Conservation (phyloP, 345 rosid species). For the Dimocarpus longan region DNA sequence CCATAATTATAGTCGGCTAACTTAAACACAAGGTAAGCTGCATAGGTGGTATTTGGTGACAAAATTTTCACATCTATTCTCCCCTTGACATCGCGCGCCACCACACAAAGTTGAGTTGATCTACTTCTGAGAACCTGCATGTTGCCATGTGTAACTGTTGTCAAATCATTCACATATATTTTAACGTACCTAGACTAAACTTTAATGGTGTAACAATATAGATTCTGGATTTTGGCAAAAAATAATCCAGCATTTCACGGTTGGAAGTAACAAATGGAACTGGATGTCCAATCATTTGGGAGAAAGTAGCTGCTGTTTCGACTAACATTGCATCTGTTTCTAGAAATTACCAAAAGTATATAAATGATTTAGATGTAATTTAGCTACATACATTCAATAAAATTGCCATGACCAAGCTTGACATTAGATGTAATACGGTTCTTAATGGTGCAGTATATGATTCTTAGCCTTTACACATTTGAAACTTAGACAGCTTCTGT, state of each 20-base stretch:
- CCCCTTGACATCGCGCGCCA: slow-evolving; percentile 26
- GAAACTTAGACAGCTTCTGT: no score
- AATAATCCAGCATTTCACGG: no score
- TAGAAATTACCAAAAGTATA: background rate
- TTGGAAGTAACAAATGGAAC: no score
- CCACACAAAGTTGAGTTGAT: slow-evolving; percentile 16
- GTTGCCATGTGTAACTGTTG: background rate
- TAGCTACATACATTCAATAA: background rate
- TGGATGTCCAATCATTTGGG: no score
- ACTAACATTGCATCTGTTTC: background rate
- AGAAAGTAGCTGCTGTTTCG: no score
- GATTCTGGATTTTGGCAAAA: no score
- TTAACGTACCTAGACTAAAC: no score
- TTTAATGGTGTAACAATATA: no score
- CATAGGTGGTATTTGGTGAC: slow-evolving; percentile 30
- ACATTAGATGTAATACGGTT: background rate
- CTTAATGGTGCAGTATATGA: background rate
- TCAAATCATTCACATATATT: no score
- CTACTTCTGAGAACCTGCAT: slow-evolving; percentile 31
- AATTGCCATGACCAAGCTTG: background rate
- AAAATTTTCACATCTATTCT: slow-evolving; percentile 20
- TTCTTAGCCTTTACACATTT: background rate
- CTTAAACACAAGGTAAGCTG: slow-evolving; percentile 30
- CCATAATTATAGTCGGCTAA: background rate
- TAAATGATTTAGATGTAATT: background rate